These are phyloP conservation scores for Candida peoriensis DNA, from an alignment of 805 yeast genomes.

Conservation along the genomic window DNA sequence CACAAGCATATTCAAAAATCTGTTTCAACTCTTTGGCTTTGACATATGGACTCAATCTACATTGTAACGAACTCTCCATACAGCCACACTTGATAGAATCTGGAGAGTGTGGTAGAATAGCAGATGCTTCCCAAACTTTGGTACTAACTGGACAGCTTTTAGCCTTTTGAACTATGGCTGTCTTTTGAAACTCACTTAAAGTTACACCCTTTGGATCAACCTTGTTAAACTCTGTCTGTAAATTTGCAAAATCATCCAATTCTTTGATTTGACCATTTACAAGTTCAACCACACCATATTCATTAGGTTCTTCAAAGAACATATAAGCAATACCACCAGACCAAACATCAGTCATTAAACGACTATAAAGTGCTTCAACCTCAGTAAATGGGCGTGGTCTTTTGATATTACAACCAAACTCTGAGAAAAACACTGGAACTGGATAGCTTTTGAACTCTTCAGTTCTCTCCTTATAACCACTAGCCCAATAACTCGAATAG, in stretches of 20 bases:
- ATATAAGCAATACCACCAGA: slow-evolving; percentile 83
- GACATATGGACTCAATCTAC: slow-evolving; percentile 49
- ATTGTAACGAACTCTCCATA: slow-evolving; percentile 45
- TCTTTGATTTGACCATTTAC: slow-evolving; percentile 41
- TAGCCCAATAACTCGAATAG: slow-evolving; percentile 47
- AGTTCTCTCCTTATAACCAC: slow-evolving; percentile 67
- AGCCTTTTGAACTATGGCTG: slow-evolving; percentile 24
- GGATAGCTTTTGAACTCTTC: slow-evolving; percentile 58
- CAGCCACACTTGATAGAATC: slow-evolving; percentile 57
- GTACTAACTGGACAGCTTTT: slow-evolving; percentile 48
- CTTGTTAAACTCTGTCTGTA: slow-evolving; percentile 44
- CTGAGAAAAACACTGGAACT: slow-evolving; percentile 73
- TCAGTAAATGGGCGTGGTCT: slow-evolving; percentile 71
- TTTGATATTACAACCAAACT: slow-evolving; percentile 70
- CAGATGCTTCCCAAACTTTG: slow-evolving; percentile 57
- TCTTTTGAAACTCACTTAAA: slow-evolving; percentile 24
- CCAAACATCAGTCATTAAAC: slow-evolving; percentile 73
- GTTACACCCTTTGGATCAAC: slow-evolving; percentile 43
- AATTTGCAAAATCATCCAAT: slow-evolving; percentile 53
- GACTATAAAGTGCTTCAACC: slow-evolving; percentile 57
- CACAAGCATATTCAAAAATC: slow-evolving; percentile 55
- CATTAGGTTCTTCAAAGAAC: slow-evolving; percentile 74
- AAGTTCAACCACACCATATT: slow-evolving; percentile 65
- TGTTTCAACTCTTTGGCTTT: slow-evolving; percentile 45
- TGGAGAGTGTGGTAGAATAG: slow-evolving; percentile 65